phyloP scores from a whole-genome alignment of 1,139 yeast genomes.

The Sugiyamaella neomexicana region DNA sequence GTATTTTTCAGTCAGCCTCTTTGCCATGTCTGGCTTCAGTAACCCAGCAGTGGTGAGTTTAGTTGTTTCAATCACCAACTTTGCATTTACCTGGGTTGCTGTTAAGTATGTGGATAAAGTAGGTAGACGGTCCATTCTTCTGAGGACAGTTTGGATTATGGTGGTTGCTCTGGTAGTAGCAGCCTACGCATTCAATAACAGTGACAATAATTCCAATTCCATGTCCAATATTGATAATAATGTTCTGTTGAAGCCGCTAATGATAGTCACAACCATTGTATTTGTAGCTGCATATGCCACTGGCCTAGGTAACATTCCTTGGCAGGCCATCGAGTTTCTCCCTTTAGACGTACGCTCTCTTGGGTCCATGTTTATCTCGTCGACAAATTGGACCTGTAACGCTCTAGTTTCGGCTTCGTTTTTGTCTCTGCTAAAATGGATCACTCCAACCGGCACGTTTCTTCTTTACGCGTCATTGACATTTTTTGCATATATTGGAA shows the following conservation, averaged over 20 bases:
- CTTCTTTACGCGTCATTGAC: constrained; percentile 43
- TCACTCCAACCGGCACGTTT: constrained; percentile 44
- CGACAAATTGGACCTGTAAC: constrained; percentile 50
- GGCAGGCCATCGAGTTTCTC: constrained; percentile 51
- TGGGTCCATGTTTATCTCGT: constrained; percentile 48
- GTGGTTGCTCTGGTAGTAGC: constrained; percentile 39
- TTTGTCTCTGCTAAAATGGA: constrained; percentile 40
- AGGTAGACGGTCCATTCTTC: constrained; percentile 62
- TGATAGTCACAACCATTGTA: constrained; percentile 41
- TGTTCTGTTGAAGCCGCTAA: constrained; percentile 1
- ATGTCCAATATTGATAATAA: neutral
- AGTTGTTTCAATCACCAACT: constrained; percentile 65
- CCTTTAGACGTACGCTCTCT: constrained; percentile 48
- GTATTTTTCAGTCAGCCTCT: constrained; percentile 71
- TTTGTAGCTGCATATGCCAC: constrained; percentile 51
- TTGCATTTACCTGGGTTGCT: constrained; percentile 63
- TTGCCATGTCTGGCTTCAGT: constrained; percentile 57
- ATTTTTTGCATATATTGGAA: constrained; percentile 45
- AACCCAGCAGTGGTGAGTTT: constrained; percentile 66
- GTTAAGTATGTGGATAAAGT: constrained; percentile 56
- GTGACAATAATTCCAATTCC: neutral
- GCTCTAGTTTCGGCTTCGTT: constrained; percentile 45
- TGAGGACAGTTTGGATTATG: constrained; percentile 52
- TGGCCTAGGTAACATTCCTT: constrained; percentile 51
- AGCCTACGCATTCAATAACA: constrained; percentile 28